A percentile compares a stretch with the other conserved stretches of the same genome.
Conservation (phyloP, 1,284 basidiomycete genomes). For the Phaffia rhodozyma region DNA sequence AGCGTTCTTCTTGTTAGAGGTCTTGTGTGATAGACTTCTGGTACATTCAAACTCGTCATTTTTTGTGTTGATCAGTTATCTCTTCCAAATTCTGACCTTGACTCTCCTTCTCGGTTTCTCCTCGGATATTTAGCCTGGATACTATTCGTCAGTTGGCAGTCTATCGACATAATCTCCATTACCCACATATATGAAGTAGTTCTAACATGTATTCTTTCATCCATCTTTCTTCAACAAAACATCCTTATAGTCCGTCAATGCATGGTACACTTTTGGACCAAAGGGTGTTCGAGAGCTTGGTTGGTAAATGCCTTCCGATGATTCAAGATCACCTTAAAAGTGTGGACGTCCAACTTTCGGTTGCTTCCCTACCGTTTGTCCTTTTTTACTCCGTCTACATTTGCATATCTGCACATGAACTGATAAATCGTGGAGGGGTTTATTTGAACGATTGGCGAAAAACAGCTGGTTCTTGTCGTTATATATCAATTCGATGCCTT, state of each 20-base stretch:
- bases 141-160: conserved; percentile 64
- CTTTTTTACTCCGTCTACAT: background rate
- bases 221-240: conserved; percentile 7
- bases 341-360: conserved; percentile 92
- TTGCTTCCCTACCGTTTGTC: conserved; percentile 70
- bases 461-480: conserved; percentile 80
- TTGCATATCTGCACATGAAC: no score
- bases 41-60: background rate
- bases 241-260: conserved; percentile 98
- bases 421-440: background rate
- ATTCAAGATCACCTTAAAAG: conserved; percentile 85
- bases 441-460: background rate
- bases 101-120: background rate
- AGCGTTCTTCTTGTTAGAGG: conserved; percentile 93
- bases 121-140: conserved; percentile 52
- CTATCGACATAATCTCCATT: background rate
- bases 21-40: conserved; percentile 83
- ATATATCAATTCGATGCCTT: conserved; percentile 97
- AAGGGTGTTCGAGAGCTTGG: conserved; percentile 94
- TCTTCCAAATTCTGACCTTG: background rate
- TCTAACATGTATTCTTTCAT: background rate
- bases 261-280: conserved; percentile 96
- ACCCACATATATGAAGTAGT: background rate
- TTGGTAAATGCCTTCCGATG: conserved; percentile 74
- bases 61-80: background rate